Percentiles rank a stretch among this genome's conserved stretches.
Evolutionary conservation across 805 yeast species (phyloP).

Genomic region (Candida oleophila): DNA sequence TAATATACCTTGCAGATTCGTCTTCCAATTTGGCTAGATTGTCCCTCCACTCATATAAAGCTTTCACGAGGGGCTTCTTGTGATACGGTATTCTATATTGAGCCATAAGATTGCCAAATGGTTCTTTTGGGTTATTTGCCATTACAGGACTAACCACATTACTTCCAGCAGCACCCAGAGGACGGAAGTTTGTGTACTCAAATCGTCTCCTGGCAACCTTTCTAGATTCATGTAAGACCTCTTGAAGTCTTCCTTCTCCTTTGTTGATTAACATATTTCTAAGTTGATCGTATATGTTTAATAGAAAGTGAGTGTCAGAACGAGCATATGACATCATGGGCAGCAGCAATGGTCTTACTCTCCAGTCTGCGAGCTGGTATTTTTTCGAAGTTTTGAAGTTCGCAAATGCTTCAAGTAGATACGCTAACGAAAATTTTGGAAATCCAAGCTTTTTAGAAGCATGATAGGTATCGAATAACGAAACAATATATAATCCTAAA

Average conservation of each 20-base stretch:
- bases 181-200: slow-evolving; percentile 73
- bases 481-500: slow-evolving; percentile 84
- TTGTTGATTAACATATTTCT: slow-evolving; percentile 54
- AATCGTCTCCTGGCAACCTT: slow-evolving; percentile 77
- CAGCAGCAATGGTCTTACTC: slow-evolving; percentile 76
- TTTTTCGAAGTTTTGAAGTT: slow-evolving; percentile 86
- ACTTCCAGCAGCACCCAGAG: slow-evolving; percentile 16
- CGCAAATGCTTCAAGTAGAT: slow-evolving; percentile 75
- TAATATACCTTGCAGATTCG: slow-evolving; percentile 78
- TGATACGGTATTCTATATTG: slow-evolving; percentile 63
- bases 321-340: slow-evolving; percentile 86
- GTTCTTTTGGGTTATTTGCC: slow-evolving; percentile 51
- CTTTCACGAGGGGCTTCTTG: slow-evolving; percentile 55
- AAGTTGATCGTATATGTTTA: slow-evolving; percentile 75
- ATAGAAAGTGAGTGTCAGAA: slow-evolving; percentile 89
- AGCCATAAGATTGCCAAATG: slow-evolving; percentile 62
- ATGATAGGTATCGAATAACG: slow-evolving; percentile 88
- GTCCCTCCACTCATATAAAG: slow-evolving; percentile 83
- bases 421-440: slow-evolving; percentile 82
- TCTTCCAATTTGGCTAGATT: slow-evolving; percentile 68
- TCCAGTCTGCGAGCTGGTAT: slow-evolving; percentile 97
- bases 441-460: slow-evolving; percentile 81
- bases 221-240: slow-evolving; percentile 72
- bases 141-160: slow-evolving; percentile 49
- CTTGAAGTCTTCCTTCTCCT: slow-evolving; percentile 34